Conservation (phyloP, 495 filamentous ascomycete species). For the Xylaria acuta region DNA sequence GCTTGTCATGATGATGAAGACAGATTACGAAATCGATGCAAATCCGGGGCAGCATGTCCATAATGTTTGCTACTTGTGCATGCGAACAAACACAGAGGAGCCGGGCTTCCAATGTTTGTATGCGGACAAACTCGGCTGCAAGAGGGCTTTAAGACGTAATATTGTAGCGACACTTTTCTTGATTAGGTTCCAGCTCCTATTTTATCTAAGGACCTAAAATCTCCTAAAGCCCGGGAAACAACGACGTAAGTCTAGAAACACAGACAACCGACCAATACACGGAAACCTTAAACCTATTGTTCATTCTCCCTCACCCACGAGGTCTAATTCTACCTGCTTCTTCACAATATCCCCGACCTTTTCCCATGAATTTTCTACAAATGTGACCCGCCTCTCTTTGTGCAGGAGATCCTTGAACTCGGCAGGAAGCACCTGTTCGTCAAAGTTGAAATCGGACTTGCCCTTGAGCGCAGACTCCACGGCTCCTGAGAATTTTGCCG, state of each 20-base stretch:
- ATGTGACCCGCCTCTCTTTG: conserved; percentile 65
- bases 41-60: too few species aligned
- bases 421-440: conserved; percentile 71
- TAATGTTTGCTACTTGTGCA: too few species aligned
- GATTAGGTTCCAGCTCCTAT: not conserved
- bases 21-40: too few species aligned
- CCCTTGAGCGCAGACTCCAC: conserved; percentile 76
- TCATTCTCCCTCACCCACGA: conserved; percentile 28
- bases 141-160: too few species aligned
- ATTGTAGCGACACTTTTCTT: not conserved
- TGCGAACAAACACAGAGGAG: too few species aligned
- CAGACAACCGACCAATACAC: not conserved
- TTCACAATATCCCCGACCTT: conserved; percentile 62
- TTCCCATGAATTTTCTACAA: conserved; percentile 57
- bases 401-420: conserved; percentile 78
- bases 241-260: not conserved
- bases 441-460: conserved; percentile 71
- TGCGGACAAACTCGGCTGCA: too few species aligned
- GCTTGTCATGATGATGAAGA: too few species aligned
- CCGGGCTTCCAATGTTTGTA: too few species aligned
- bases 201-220: not conserved
- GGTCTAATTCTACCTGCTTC: conserved; percentile 60
- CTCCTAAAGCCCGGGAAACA: not conserved
- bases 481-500: conserved; percentile 86
- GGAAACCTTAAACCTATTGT: not conserved